These are phyloP conservation scores for Ambrosia trifida DNA, from an alignment of 129 eudicot species.

Conservation along the genomic window DNA sequence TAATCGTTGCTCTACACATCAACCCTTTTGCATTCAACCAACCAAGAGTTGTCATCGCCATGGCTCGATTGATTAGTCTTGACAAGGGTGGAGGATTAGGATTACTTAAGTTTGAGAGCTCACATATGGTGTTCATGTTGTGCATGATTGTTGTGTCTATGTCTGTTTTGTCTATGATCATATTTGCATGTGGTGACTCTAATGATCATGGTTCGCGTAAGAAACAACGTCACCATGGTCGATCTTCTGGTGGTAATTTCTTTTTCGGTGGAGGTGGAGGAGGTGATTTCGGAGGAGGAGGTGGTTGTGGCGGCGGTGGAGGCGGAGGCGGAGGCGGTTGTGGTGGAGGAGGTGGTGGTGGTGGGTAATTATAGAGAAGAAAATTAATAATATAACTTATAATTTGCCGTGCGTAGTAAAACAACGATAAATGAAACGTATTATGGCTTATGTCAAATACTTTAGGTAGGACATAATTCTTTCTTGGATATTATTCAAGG, in stretches of 20 bases:
- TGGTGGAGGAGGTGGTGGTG: neutral
- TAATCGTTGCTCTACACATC: neutral
- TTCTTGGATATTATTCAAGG: no score
- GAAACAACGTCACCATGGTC: neutral
- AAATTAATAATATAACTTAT: no score
- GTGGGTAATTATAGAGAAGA: neutral
- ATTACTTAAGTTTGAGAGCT: constrained; percentile 15
- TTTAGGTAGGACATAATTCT: no score
- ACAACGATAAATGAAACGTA: no score
- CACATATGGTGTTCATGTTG: constrained; percentile 28
- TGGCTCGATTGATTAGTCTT: constrained; percentile 24
- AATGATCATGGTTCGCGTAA: neutral
- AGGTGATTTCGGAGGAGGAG: neutral
- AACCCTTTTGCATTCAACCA: neutral
- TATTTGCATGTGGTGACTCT: constrained; percentile 39
- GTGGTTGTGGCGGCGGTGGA: neutral
- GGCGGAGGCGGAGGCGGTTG: neutral
- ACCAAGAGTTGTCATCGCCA: neutral
- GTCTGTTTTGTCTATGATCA: constrained; percentile 34
- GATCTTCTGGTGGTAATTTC: neutral
- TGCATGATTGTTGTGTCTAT: constrained; percentile 37
- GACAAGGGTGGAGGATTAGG: neutral
- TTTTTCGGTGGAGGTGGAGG: neutral
- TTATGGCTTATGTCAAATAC: no score
- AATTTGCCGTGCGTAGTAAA: no score